These are phyloP conservation scores for Albizia julibrissin DNA, from an alignment of 306 rosid genomes.

Conservation along the genomic window DNA sequence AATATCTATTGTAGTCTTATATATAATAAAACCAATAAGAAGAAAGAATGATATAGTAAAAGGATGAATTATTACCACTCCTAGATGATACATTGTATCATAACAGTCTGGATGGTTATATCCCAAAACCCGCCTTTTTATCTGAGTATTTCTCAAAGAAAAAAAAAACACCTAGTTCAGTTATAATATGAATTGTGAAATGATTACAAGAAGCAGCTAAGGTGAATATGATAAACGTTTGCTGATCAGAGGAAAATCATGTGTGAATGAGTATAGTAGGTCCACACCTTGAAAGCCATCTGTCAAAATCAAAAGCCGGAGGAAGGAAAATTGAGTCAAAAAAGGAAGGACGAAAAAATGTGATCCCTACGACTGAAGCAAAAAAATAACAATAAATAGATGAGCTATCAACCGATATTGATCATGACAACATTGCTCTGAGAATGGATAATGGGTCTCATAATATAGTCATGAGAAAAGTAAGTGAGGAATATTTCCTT, in stretches of 20 bases:
- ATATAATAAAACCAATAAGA: slow-evolving; percentile 7
- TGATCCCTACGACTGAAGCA: slow-evolving; percentile 31
- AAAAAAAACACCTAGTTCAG: background rate
- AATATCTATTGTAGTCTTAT: slow-evolving; percentile 14
- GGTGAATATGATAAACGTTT: slow-evolving; percentile 14
- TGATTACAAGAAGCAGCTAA: slow-evolving; percentile 20
- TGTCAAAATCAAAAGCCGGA: slow-evolving; percentile 44
- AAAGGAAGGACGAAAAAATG: slow-evolving; percentile 5
- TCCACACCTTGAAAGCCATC: slow-evolving; percentile 82
- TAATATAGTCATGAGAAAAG: background rate
- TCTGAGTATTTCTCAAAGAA: slow-evolving; percentile 51
- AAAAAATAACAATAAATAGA: slow-evolving; percentile 9
- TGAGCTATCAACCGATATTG: background rate
- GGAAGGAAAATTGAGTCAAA: slow-evolving; percentile 18
- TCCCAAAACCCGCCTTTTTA: slow-evolving; percentile 78
- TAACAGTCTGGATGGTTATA: slow-evolving; percentile 73
- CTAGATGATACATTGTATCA: slow-evolving; percentile 89
- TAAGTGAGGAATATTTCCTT: background rate
- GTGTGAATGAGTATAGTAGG: slow-evolving; percentile 21
- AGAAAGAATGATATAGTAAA: slow-evolving; percentile 13
- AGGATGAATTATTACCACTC: slow-evolving; percentile 61
- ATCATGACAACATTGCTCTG: background rate
- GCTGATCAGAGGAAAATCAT: slow-evolving; percentile 11
- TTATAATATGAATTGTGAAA: slow-evolving; percentile 19
- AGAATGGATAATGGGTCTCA: background rate